phyloP scores from a whole-genome alignment of 1,139 yeast species.

The Debaryomycetaceae sp. region DNA sequence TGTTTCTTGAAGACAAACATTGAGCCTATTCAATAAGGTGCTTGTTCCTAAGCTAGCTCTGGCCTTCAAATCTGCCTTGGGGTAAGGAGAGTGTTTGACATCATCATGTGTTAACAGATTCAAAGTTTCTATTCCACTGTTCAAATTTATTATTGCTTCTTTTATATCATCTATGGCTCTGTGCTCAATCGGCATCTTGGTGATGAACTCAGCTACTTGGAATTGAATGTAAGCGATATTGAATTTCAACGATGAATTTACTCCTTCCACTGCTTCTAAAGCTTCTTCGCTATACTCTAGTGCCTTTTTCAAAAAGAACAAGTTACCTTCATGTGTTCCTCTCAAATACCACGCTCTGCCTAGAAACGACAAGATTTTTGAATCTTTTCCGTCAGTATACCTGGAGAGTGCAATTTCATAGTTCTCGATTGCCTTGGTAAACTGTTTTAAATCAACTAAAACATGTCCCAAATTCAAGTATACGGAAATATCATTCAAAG shows the following conservation, averaged over 20 bases:
- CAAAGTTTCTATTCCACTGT: conserved; percentile 60
- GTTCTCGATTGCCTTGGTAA: conserved; percentile 80
- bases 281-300: conserved; percentile 64
- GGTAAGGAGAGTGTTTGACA: conserved; percentile 64
- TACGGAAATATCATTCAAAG: conserved; percentile 78
- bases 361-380: conserved; percentile 65
- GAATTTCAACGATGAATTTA: conserved; percentile 51
- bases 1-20: conserved; percentile 70
- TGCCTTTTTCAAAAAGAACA: conserved; percentile 58
- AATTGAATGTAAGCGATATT: conserved; percentile 83
- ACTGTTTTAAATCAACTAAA: conserved; percentile 76
- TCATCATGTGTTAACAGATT: conserved; percentile 54
- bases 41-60: conserved; percentile 82
- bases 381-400: conserved; percentile 60
- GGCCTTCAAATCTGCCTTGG: conserved; percentile 73
- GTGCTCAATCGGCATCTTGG: conserved; percentile 57
- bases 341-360: conserved; percentile 91
- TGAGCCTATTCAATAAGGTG: conserved; percentile 70
- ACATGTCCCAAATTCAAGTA: conserved; percentile 89
- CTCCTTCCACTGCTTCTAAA: conserved; percentile 37
- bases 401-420: conserved; percentile 76
- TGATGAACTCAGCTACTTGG: conserved; percentile 80
- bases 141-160: conserved; percentile 53
- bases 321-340: conserved; percentile 65
- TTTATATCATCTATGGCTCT: conserved; percentile 64